These are phyloP conservation scores for Corymbia calophylla DNA, from an alignment of 441 rosid species.

Conservation along the genomic window DNA sequence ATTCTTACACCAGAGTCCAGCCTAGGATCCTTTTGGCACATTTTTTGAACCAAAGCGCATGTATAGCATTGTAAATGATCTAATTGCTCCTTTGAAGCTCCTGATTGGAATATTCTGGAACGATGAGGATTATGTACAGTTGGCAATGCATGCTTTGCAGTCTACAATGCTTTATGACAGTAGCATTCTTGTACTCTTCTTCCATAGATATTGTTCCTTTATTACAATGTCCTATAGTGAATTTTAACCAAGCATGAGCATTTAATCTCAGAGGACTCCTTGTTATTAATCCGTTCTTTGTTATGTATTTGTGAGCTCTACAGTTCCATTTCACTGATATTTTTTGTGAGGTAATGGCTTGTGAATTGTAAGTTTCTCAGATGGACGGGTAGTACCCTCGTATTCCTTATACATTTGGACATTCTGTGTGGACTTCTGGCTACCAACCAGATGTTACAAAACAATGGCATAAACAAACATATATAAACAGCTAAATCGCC, in stretches of 20 bases:
- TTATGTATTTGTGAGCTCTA: not conserved
- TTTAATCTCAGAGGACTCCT: not conserved
- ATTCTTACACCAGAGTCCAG: not conserved
- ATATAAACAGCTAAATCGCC: not conserved
- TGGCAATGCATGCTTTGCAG: not conserved
- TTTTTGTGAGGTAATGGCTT: not conserved
- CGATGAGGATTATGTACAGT: not conserved
- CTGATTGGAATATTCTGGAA: not conserved
- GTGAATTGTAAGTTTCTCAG: not conserved
- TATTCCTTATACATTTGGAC: not conserved
- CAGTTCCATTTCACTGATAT: not conserved
- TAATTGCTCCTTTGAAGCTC: not conserved
- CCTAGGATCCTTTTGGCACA: not conserved
- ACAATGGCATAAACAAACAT: not conserved
- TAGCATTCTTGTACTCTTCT: not conserved
- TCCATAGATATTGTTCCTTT: not conserved
- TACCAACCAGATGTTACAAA: not conserved
- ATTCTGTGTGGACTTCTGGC: not conserved
- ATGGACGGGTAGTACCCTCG: not conserved
- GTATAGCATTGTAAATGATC: not conserved
- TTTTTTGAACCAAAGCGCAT: not conserved
- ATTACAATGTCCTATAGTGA: not conserved
- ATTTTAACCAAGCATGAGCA: not conserved
- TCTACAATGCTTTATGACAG: not conserved
- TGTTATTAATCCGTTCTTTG: not conserved